These are phyloP conservation scores for Lipomyces orientalis DNA, from an alignment of 805 yeast genomes.

Conservation along the genomic window DNA sequence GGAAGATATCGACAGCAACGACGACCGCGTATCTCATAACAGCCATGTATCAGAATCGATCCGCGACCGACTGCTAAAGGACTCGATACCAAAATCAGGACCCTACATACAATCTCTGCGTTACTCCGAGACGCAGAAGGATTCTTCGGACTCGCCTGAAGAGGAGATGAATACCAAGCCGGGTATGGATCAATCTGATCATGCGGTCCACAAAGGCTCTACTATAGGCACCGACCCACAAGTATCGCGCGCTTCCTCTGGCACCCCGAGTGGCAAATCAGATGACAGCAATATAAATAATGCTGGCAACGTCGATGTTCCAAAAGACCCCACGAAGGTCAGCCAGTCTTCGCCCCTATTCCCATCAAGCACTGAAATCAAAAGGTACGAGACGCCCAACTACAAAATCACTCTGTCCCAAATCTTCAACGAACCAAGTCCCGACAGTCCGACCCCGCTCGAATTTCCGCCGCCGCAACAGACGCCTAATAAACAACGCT, in stretches of 20 bases:
- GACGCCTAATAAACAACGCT: constrained; percentile 4
- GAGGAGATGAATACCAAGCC: background rate
- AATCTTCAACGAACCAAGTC: constrained; percentile 4
- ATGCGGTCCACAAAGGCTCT: background rate
- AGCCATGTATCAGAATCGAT: background rate
- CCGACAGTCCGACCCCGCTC: background rate
- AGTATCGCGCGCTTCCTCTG: background rate
- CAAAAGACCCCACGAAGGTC: background rate
- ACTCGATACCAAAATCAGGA: constrained; percentile 2
- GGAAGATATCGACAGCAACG: background rate
- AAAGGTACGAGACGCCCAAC: background rate
- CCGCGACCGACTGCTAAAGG: background rate
- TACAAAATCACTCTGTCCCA: background rate
- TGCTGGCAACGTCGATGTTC: background rate
- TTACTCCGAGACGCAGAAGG: constrained; percentile 4
- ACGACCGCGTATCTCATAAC: background rate
- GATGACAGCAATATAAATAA: background rate
- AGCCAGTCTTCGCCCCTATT: background rate
- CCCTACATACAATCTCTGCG: background rate
- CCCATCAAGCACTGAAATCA: background rate
- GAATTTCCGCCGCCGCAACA: background rate
- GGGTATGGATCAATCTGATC: background rate
- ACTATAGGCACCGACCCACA: background rate
- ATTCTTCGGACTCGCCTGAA: background rate
- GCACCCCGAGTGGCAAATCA: background rate